Conservation (phyloP, 2,329 filamentous ascomycete species). For the Emmonsiellopsis sp. region DNA sequence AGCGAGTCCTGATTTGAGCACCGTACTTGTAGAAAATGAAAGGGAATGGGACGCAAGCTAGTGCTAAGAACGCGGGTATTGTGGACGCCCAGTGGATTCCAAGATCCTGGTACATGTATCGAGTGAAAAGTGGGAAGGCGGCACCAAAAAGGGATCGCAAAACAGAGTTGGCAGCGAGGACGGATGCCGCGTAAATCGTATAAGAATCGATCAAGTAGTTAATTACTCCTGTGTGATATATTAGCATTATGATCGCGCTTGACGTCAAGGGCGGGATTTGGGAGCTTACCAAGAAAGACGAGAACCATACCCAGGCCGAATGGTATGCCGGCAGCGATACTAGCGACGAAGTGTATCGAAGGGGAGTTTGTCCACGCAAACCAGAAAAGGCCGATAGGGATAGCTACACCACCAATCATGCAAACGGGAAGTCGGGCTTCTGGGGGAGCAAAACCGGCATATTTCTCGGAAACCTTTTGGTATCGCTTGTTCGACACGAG, state of each 20-base stretch:
- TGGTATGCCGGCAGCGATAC: conserved; percentile 41
- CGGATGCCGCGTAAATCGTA: conserved; percentile 68
- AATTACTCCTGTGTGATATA: conserved; percentile 29
- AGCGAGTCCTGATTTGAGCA: conserved; percentile 51
- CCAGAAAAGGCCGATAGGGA: conserved; percentile 59
- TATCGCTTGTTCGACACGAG: conserved; percentile 49
- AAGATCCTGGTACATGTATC: conserved; percentile 39
- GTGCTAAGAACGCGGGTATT: conserved; percentile 63
- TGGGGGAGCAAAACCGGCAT: conserved; percentile 51
- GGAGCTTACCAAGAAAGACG: conserved; percentile 49
- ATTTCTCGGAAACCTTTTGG: conserved; percentile 32
- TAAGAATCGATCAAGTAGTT: conserved; percentile 63
- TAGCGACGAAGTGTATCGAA: conserved; percentile 47
- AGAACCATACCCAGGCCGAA: conserved; percentile 49
- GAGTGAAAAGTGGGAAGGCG: conserved; percentile 68
- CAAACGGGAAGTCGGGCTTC: conserved; percentile 57
- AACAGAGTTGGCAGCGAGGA: conserved; percentile 69
- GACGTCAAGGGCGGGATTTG: too few relatives aligned
- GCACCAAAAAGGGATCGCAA: conserved; percentile 69
- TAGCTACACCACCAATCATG: conserved; percentile 52
- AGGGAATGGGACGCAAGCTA: conserved; percentile 64
- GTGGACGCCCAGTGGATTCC: conserved; percentile 70
- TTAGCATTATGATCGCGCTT: too few relatives aligned
- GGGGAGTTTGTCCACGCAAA: conserved; percentile 59
- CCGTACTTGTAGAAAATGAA: conserved; percentile 71